Evolutionary conservation across 306 rosid species (phyloP).

Genomic region (Lagenaria siceraria): DNA sequence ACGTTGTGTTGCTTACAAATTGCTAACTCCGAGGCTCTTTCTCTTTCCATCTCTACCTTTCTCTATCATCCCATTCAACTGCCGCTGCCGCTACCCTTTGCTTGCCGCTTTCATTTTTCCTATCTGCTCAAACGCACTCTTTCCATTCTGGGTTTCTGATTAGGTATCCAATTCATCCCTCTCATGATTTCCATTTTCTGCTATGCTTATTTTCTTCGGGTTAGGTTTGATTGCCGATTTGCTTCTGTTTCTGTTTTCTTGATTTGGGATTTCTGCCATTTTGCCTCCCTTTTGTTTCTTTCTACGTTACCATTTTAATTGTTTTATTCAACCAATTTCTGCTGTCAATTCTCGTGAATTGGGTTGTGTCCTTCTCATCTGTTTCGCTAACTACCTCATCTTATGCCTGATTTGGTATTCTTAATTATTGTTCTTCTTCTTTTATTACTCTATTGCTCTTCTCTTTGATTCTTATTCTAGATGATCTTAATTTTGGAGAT

Average conservation of each 20-base stretch:
- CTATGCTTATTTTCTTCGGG: not conserved
- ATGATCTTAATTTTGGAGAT: not conserved
- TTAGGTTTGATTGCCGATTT: not conserved
- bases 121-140: not conserved
- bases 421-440: not conserved
- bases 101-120: not conserved
- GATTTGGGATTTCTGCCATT: not conserved
- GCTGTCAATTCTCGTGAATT: not conserved
- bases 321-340: not conserved
- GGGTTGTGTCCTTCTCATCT: not conserved
- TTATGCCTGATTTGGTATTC: not conserved
- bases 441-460: not conserved
- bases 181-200: not conserved
- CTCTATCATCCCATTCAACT: not conserved
- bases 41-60: not conserved
- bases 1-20: not conserved
- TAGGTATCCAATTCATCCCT: not conserved
- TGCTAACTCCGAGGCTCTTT: not conserved
- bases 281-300: not conserved
- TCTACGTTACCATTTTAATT: not conserved
- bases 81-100: too few species aligned
- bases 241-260: not conserved
- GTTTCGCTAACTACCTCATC: not conserved
- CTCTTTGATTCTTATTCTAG: not conserved
- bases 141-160: not conserved